Conservation (phyloP, 139 green algal species). For the Volvox africanus region DNA sequence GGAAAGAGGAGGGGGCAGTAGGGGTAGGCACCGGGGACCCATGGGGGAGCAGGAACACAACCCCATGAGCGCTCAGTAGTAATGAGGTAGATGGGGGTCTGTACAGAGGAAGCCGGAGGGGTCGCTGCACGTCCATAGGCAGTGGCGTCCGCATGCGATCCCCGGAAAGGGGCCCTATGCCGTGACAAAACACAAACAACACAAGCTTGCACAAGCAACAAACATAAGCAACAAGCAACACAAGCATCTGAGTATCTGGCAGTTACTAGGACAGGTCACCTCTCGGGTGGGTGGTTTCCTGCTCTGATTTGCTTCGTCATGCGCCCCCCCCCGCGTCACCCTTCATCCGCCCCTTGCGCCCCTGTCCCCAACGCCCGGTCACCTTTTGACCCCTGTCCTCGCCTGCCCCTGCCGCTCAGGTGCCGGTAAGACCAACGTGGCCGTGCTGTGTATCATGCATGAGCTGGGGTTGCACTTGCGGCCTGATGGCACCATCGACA, state of each 20-base stretch:
- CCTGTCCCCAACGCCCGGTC: too few relatives aligned
- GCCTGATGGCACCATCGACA: slow-evolving; percentile 90
- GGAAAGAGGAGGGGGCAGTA: background rate
- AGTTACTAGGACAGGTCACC: background rate
- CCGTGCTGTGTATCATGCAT: slow-evolving; percentile 97
- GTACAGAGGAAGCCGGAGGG: background rate
- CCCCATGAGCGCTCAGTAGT: too few relatives aligned
- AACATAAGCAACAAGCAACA: too few relatives aligned
- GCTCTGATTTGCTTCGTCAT: background rate
- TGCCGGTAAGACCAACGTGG: slow-evolving; percentile 99
- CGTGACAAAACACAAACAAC: too few relatives aligned
- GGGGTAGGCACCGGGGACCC: background rate
- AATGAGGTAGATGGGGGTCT: background rate
- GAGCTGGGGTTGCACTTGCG: slow-evolving; percentile 83
- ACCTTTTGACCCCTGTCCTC: slow-evolving; percentile 17
- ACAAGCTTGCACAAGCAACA: too few relatives aligned
- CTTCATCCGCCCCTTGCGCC: background rate
- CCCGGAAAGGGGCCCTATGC: too few relatives aligned
- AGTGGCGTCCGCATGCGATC: too few relatives aligned
- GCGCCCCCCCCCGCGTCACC: background rate
- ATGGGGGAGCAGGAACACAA: background rate
- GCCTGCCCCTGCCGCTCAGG: slow-evolving; percentile 70
- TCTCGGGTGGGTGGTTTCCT: background rate
- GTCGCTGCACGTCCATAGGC: background rate
- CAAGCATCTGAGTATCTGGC: too few relatives aligned